Conservation (phyloP, 2,329 filamentous ascomycete species). For the Seiridium cupressi region DNA sequence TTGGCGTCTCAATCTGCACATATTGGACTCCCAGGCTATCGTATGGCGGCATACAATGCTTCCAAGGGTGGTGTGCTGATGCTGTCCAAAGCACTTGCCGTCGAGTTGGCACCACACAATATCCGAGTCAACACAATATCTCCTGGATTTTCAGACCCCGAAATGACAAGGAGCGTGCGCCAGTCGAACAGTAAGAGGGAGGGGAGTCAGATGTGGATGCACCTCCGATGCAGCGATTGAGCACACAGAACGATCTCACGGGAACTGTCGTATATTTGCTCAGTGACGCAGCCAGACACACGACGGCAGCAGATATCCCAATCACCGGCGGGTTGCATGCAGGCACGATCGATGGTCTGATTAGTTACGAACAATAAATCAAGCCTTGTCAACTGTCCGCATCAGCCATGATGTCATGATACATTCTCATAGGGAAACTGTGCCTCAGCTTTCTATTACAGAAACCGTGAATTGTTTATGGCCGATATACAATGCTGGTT, state of each 20-base stretch:
- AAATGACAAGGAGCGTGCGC: constrained; percentile 31
- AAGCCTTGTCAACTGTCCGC: not conserved
- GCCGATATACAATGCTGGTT: too few relatives aligned
- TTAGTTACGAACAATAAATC: constrained; percentile 24
- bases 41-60: constrained; percentile 40
- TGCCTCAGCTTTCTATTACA: too few relatives aligned
- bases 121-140: constrained; percentile 38
- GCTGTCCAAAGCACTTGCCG: constrained; percentile 35
- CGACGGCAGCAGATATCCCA: constrained; percentile 40
- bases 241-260: constrained; percentile 39
- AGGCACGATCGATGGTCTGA: constrained; percentile 34
- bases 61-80: constrained; percentile 40
- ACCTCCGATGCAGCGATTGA: constrained; percentile 36
- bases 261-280: constrained; percentile 40
- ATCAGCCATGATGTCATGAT: too few relatives aligned
- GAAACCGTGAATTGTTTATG: too few relatives aligned
- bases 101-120: constrained; percentile 33
- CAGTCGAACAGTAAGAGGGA: constrained; percentile 29
- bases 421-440: too few relatives aligned
- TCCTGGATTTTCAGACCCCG: constrained; percentile 34
- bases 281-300: constrained; percentile 40
- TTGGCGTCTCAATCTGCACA: constrained; percentile 36
- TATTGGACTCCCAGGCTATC: constrained; percentile 32
- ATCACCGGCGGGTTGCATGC: constrained; percentile 42
- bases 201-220: constrained; percentile 34